phyloP scores from a whole-genome alignment of 1,284 basidiomycete species.

The Ustilago nuda region DNA sequence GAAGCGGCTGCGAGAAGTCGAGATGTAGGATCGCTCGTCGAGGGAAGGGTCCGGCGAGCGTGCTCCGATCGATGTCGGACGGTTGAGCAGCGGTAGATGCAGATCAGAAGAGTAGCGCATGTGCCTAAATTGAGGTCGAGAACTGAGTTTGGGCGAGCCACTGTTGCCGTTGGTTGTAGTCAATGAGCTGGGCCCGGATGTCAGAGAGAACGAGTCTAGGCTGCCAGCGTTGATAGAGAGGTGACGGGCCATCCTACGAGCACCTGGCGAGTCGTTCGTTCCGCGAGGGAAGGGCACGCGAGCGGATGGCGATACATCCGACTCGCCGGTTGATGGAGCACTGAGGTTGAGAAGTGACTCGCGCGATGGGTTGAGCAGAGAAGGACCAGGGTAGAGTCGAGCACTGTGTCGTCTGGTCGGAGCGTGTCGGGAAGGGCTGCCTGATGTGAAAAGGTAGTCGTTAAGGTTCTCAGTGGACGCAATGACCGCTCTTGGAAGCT shows the following conservation, averaged over 20 bases:
- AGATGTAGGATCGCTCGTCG: constrained; percentile 41
- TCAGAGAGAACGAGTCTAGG: constrained; percentile 27
- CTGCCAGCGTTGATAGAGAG: constrained; percentile 51
- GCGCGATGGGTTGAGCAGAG: constrained; percentile 57
- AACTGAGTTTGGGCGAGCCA: constrained; percentile 36
- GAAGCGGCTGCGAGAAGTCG: constrained; percentile 48
- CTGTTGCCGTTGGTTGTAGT: constrained; percentile 20
- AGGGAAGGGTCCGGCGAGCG: constrained; percentile 37
- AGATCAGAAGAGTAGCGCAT: constrained; percentile 63
- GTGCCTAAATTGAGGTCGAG: constrained; percentile 51
- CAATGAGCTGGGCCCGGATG: constrained; percentile 29
- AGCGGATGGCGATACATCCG: constrained; percentile 27
- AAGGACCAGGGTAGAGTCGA: constrained; percentile 49
- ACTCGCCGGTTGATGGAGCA: constrained; percentile 16
- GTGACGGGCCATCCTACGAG: constrained; percentile 47
- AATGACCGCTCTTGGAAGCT: constrained; percentile 41
- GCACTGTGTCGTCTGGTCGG: constrained; percentile 58
- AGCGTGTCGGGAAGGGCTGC: constrained; percentile 49
- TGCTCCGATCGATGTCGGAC: constrained; percentile 20
- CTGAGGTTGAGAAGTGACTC: constrained; percentile 41
- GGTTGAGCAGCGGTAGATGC: constrained; percentile 40
- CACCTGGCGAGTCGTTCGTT: constrained; percentile 48
- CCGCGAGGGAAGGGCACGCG: constrained; percentile 58
- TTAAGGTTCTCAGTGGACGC: constrained; percentile 51
- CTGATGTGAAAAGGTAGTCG: constrained; percentile 40